Percentiles rank a stretch among this genome's conserved stretches.
phyloP scores from a whole-genome alignment of 306 rosid genomes.

The Dryas drummondii region DNA sequence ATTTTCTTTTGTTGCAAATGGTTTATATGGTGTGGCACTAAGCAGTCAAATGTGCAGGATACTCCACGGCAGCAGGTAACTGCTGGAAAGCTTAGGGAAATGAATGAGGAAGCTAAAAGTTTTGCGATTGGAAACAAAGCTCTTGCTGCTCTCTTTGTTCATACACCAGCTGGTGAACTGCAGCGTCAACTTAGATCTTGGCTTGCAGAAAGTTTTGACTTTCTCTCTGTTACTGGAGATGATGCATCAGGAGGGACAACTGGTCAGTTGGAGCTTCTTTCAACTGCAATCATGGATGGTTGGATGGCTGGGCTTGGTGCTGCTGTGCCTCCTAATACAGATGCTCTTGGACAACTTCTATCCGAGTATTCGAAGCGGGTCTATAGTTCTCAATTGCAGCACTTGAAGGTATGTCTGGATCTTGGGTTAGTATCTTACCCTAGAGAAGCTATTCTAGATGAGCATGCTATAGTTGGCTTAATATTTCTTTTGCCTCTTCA shows the following conservation, averaged over 20 bases:
- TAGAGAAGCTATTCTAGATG: background rate
- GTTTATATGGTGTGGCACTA: slow-evolving; percentile 27
- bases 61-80: slow-evolving; percentile 88
- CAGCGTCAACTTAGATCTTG: slow-evolving; percentile 97
- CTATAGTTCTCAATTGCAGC: slow-evolving; percentile 90
- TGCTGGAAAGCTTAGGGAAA: slow-evolving; percentile 96
- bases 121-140: slow-evolving; percentile 87
- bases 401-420: slow-evolving; percentile 68
- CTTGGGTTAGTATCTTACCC: slow-evolving; percentile 4
- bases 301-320: slow-evolving; percentile 99
- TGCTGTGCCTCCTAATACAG: slow-evolving; percentile 86
- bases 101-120: slow-evolving; percentile 86
- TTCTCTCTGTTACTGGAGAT: slow-evolving; percentile 71
- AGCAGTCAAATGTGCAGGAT: slow-evolving; percentile 54
- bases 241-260: slow-evolving; percentile 78
- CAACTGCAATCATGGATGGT: slow-evolving; percentile 99
- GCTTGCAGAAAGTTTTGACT: slow-evolving; percentile 90
- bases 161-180: slow-evolving; percentile 97
- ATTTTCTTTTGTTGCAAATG: slow-evolving; percentile 10
- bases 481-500: background rate
- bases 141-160: slow-evolving; percentile 97
- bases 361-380: slow-evolving; percentile 87
- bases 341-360: slow-evolving; percentile 95
- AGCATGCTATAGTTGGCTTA: background rate
- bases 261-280: slow-evolving; percentile 98